Base-by-base conservation (phyloP, 768 basidiomycete genomes). In the Suillus fuscotomentosus region DNA sequence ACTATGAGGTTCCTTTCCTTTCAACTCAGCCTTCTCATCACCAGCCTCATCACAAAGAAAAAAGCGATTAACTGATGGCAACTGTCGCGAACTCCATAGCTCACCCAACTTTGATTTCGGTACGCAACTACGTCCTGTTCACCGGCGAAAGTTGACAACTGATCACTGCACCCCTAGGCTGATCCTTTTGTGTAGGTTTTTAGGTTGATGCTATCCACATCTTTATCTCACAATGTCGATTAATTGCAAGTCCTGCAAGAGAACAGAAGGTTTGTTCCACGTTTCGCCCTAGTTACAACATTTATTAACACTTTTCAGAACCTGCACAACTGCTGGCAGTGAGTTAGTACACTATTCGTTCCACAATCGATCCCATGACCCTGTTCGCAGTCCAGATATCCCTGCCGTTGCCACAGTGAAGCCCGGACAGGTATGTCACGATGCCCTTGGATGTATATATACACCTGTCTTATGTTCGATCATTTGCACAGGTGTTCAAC, bases 321-420 rank as follows among this genome's bases (percentile, higher is more conserved):
- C 34, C 69, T 89, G 13, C 88, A 89, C 68, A 90, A 89, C 71
- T 86, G 88, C 54, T 90, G 88, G 88, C 88, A 90, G 88, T 89
- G 75, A 72, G 88, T 78, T 13, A 7, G 50, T 17, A 22, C 31
- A 34, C 13, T 50, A 3, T 34, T 15, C 42, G 36, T 53, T 20
- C 10, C 7, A 5, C 17, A 27, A 56, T n/a, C 53, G 14, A 7
- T 39, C 17, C 39, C 11, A 67, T 60, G 47, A 65, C 39, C 31
- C 51, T 60, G 9, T 15, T 34, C 42, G 39, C 63, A 87, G 87
- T 68, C 88, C 86, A 0, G 86, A 87, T 66, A 89, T 90, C 60
- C 87, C 88, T n/a, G 71, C 88, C 0, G 70, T 84, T 42, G 84
- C 76, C 1, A 86, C 84, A 0, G 87, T 89, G 7, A 86, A 89